Evolutionary conservation across 352 stramenopile genomes (phyloP), one percentile per base, ranked within the genome.

Genomic region (Pythium volutum): DNA sequence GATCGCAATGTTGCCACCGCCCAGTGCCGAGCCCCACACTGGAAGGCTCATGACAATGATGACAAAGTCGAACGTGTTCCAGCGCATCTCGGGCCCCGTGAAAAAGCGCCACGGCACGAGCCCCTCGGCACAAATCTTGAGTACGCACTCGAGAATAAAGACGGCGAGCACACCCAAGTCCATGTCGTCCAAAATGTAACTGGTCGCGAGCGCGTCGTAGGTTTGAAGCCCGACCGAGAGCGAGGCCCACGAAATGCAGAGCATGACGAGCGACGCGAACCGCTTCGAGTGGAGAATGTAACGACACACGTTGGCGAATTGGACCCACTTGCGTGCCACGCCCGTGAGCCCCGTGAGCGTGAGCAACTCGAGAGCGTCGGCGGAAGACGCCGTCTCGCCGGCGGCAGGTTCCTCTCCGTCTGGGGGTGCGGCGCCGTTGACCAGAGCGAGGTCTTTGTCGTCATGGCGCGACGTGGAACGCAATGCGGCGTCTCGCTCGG

Each of bases 31-130:
- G 7, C 79, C 81, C 79, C 77, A 91, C 11, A 91, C 60, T 0
- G 81, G 76, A 16, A 94, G 47, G 66, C 76, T 89, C 73, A 95
- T 83, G 50, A 96, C 49, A 45, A 93, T 87, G 53, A 95, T 89
- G 31, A 83, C 69, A 29, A 95, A 87, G 60, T 95, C 86, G 48
- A 95, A 95, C 41, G 66, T 88, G 53, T 95, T 95, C 86, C 84
- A 95, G 9, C 73, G 65, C 81, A 85, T 87, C 51, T 91, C 81
- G 20, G 77, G 76, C 4, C 83, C 84, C 0, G 67, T 68, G 66
- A 96, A 96, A 42, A 91, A 96, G 8, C 42, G 36, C 83, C 81
- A 95, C 9, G 87, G 87, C 31, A 53, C 62, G 12, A 89, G 62
- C 0, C 85, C 87, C 54, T 96, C 85, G 3, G 84, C 81, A 25